phyloP scores from a whole-genome alignment of 768 basidiomycete genomes.

The Amanita muscaria region DNA sequence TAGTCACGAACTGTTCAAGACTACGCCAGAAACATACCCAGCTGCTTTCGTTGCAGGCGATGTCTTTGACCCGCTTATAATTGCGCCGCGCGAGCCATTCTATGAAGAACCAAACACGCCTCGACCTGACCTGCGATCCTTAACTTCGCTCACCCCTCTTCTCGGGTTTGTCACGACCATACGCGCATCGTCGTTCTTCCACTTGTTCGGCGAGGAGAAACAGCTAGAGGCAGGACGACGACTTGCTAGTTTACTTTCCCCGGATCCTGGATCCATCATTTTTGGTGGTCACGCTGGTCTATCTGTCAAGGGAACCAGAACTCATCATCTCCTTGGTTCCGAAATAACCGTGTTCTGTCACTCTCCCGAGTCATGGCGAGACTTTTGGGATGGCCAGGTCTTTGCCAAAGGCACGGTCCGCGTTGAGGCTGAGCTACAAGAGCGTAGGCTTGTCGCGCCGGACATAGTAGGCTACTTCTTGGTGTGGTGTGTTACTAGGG shows the following conservation, averaged over 20 bases:
- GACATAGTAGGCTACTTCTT: too few species aligned
- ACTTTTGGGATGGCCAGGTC: too few species aligned
- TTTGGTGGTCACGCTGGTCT: conserved; percentile 29
- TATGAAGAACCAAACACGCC: conserved; percentile 1
- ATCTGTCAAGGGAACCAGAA: conserved; percentile 22
- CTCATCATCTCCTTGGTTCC: too few species aligned
- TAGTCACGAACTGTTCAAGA: too few species aligned
- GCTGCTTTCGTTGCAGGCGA: conserved; percentile 49
- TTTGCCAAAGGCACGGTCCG: too few species aligned
- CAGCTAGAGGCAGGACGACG: conserved; percentile 23
- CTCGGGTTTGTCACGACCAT: conserved; percentile 40
- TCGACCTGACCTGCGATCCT: conserved; percentile 9
- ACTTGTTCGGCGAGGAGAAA: conserved; percentile 25
- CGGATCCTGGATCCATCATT: conserved; percentile 24
- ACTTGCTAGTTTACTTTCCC: conserved; percentile 24
- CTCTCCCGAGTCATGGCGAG: too few species aligned
- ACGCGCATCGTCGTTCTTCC: conserved; percentile 27
- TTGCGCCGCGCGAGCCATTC: conserved; percentile 20
- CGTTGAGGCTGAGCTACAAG: too few species aligned
- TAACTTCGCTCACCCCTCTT: conserved; percentile 22
- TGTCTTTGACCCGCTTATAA: conserved; percentile 36
- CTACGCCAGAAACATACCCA: conserved; percentile 44
- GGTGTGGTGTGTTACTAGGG: too few species aligned
- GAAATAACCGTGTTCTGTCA: too few species aligned
- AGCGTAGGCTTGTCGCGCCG: too few species aligned